Base-by-base conservation (phyloP, 495 filamentous ascomycete species). In the Lophiostoma macrostomum region DNA sequence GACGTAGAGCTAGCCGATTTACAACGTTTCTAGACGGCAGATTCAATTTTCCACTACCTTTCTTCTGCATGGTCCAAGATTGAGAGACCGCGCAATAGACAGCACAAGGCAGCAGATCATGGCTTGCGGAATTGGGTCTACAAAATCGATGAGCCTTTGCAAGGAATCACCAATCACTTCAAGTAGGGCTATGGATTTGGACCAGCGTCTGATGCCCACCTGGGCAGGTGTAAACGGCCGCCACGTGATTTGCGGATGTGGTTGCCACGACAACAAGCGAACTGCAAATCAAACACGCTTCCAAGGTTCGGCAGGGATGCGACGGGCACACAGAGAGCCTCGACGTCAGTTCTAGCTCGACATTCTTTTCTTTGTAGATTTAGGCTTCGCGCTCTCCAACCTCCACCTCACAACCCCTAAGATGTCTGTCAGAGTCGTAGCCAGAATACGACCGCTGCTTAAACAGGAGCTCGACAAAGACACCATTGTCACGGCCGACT, bases 361-460 rank as follows among this genome's bases (percentile, higher is more conserved):
- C 50, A 61, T 50, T 55, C 50, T 51, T 57, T 49, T 47, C 13
- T 32, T 30, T 45, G 28, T 25, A 29, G 52, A 46, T 13, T 32
- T 37, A 20, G 29, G 11, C 8, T 25, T 55, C 51, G 19, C 36
- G 27, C 25, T 25, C 48, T 35, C 16, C 19, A 16, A 14, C 41
- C 29, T 37, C 14, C 7, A 45, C n/a, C 25, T 19, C 30, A 4
- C 10, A 10, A 6, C 30, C 16, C 42, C 4, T 27, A 48, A 35
- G 32, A 84, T 83, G 80, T 80, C 76, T 53, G 87, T 96, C 20
- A 81, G 89, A 42, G 91, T 96, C 44, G 85, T 96, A 52, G 91
- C 91, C 32, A 78, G 93, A 38, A 83, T 98, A 51, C 81, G 93
- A 48, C 93, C 93, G 18, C 82, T 95, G 40, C 80, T 95, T 29